Percentiles rank a stretch among this genome's conserved stretches.
phyloP scores from a whole-genome alignment of 208 protist species.

The Herpetomonas samuelpessoai region DNA sequence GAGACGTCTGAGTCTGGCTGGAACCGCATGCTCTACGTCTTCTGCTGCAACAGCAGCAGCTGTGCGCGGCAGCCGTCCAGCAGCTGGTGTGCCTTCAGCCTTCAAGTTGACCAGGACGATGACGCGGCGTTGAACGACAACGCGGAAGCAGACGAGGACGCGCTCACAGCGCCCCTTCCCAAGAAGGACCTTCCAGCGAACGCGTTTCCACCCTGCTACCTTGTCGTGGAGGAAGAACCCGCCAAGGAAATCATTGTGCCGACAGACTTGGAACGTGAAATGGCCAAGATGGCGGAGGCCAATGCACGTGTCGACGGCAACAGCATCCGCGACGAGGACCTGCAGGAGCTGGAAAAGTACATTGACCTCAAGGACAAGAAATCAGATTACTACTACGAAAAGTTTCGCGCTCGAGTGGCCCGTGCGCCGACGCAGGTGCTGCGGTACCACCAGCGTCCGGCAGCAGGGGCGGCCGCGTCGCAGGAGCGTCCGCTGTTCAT shows the following conservation, averaged over 20 bases:
- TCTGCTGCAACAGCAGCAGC: constrained; percentile 63
- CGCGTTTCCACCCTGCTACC: constrained; percentile 62
- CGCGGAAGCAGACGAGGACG: constrained; percentile 38
- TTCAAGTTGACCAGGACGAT: constrained; percentile 57
- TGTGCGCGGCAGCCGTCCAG: constrained; percentile 65
- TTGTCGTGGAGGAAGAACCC: constrained; percentile 69
- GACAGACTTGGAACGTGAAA: constrained; percentile 57
- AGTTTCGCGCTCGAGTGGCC: constrained; percentile 60
- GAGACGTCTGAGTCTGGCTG: constrained; percentile 16
- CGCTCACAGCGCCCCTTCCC: constrained; percentile 31
- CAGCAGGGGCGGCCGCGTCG: constrained; percentile 6
- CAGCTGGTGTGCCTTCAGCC: constrained; percentile 65
- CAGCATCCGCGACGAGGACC: constrained; percentile 41
- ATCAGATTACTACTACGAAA: constrained; percentile 76
- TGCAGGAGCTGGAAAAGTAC: constrained; percentile 58
- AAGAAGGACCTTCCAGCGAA: constrained; percentile 34
- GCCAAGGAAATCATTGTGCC: constrained; percentile 44
- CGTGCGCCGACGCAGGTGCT: constrained; percentile 68
- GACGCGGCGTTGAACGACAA: constrained; percentile 34
- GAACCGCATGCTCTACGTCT: constrained; percentile 85
- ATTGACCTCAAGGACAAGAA: constrained; percentile 71
- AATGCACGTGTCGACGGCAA: too few species aligned
- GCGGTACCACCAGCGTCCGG: constrained; percentile 59
- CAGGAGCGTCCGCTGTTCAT: constrained; percentile 63
- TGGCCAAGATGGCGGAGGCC: constrained; percentile 58